Percentiles rank a stretch among this genome's conserved stretches.
These are phyloP conservation scores for Mycothermus thermophilus DNA, from an alignment of 495 filamentous ascomycete genomes.

Conservation along the genomic window DNA sequence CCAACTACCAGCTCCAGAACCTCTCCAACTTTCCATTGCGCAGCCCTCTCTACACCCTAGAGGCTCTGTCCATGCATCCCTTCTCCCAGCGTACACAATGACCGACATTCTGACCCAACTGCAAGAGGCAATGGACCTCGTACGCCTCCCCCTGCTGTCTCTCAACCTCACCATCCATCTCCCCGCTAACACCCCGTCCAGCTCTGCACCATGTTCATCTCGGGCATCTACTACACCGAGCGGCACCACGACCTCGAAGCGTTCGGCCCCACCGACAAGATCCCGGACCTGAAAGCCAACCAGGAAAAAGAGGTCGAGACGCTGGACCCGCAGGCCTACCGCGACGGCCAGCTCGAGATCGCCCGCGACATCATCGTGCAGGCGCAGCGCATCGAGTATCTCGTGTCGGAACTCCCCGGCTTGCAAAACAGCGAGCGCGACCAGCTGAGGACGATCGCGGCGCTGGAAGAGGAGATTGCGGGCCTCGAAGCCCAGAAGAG, in stretches of 20 bases:
- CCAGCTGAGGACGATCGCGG: constrained; percentile 60
- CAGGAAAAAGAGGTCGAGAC: constrained; percentile 40
- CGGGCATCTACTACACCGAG: constrained; percentile 67
- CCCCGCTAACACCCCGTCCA: constrained; percentile 20
- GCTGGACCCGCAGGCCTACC: constrained; percentile 52
- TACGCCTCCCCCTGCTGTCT: constrained; percentile 19
- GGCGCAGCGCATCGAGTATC: constrained; percentile 83
- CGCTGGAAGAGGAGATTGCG: constrained; percentile 62
- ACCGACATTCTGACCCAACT: constrained; percentile 85
- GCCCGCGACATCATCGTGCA: constrained; percentile 78
- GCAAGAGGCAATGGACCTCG: constrained; percentile 88
- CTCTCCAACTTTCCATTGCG: too few relatives aligned
- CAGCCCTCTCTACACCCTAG: too few relatives aligned
- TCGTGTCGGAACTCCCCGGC: constrained; percentile 75
- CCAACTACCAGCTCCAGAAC: not conserved
- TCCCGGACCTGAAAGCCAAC: constrained; percentile 41
- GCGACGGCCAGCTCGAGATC: constrained; percentile 60
- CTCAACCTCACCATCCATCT: not conserved
- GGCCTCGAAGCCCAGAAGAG: constrained; percentile 58
- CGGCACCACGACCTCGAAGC: constrained; percentile 65
- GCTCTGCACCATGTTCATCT: constrained; percentile 84
- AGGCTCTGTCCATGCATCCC: too few relatives aligned
- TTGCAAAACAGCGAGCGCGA: constrained; percentile 72
- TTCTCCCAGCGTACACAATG: constrained; percentile 37
- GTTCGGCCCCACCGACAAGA: constrained; percentile 44